Evolutionary conservation across 495 filamentous ascomycete genomes (phyloP).

Genomic region (Lichina pygmaea): DNA sequence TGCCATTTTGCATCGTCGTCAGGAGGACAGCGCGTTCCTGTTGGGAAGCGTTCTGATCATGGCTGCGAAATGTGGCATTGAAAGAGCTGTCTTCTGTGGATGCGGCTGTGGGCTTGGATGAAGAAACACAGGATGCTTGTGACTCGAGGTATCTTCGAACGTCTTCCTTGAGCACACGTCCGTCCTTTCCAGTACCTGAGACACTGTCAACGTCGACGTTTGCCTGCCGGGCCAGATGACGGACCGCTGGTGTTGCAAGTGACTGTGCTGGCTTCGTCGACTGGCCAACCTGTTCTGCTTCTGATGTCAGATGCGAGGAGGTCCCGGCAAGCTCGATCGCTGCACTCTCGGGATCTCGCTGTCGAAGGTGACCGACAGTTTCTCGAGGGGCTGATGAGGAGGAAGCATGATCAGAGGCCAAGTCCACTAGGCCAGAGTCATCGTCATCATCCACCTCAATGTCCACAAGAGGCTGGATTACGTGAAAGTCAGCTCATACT

Average conservation of each 20-base stretch:
- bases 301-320: too few species aligned
- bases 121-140: conserved; percentile 5
- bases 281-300: too few species aligned
- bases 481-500: conserved; percentile 1
- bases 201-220: conserved; percentile 52
- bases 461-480: conserved; percentile 42
- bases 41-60: conserved; percentile 16
- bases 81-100: not conserved
- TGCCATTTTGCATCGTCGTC: conserved; percentile 57
- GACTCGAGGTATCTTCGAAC: conserved; percentile 40
- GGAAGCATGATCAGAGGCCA: conserved; percentile 8
- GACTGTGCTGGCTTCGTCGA: conserved; percentile 16
- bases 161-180: conserved; percentile 80
- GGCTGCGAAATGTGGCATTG: not conserved
- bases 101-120: conserved; percentile 2
- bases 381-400: too few species aligned
- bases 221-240: conserved; percentile 56
- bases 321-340: too few species aligned
- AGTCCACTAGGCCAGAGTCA: conserved; percentile 16
- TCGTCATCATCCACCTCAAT: conserved; percentile 25
- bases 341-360: too few species aligned
- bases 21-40: conserved; percentile 38
- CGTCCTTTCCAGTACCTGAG: conserved; percentile 69
- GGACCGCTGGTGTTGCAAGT: conserved; percentile 78
- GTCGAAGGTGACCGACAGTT: too few species aligned